Base-by-base conservation (phyloP, 768 basidiomycete genomes). In the Xerocomus spinulosus region DNA sequence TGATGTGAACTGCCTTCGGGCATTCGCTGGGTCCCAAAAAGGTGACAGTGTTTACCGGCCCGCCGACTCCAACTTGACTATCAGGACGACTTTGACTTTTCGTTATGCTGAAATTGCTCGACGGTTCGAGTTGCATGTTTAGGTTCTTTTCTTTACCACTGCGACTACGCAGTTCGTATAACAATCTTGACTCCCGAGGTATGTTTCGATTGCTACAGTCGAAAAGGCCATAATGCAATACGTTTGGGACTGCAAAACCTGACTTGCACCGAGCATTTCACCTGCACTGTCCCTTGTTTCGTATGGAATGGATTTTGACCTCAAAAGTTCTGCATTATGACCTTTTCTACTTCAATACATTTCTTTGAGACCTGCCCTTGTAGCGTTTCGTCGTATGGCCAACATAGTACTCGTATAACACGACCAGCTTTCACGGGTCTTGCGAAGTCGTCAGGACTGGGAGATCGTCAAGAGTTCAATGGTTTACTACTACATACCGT, bases 321-420 rank as follows among this genome's bases (percentile, higher is more conserved):
- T 49, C 49, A 51, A 55, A 60, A 46, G 55, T 58, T 36, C 21
- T 60, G 59, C 59, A 60, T 60, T 62, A 52, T 62, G 59, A 48
- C 60, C 43, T 59, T 62, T 59, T 59, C 51, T 53, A 62, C 51
- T 56, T 50, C 46, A 28, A 5, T 58, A 37, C 30, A 21, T 35
- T 35, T 38, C 17, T 28, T 28, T 28, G 26, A 28, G 26, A 6
- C 26, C 26, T 28, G n/a, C n/a, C 10, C 6, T 28, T 6, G 26
- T 28, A 28, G 26, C 26, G 5, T 6, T 28, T 28, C 26, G 26
- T 28, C 10, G 26, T 28, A 28, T 28, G 26, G 26, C 10, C 10
- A 28, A 5, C 44, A 50, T 48, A 30, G 21, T 12, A 7, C 21
- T 21, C 18, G 30, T 9, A n/a, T n/a, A n/a, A n/a, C n/a, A n/a